These are phyloP conservation scores for Rhynchospora pubera DNA, from an alignment of 176 grass and related monocot genomes.

Conservation along the genomic window DNA sequence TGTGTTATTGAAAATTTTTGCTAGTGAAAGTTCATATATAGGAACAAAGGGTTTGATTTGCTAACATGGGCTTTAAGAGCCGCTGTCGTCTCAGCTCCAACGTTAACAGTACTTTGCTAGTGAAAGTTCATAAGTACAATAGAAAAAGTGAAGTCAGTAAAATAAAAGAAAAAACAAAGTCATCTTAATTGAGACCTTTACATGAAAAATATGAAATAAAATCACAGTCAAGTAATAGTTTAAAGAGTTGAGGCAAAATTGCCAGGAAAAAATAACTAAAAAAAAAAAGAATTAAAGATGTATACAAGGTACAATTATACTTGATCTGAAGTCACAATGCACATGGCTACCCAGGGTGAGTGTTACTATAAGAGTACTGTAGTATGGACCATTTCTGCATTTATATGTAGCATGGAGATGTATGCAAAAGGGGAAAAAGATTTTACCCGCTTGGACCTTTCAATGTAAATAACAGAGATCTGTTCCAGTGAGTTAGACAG, in stretches of 20 bases:
- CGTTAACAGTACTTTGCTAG: constrained; percentile 83
- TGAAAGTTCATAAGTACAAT: constrained; percentile 47
- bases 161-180: not conserved
- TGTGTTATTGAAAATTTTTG: constrained; percentile 14
- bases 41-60: not conserved
- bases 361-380: not conserved
- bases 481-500: too few relatives aligned
- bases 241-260: not conserved
- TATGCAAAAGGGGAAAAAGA: not conserved
- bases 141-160: constrained; percentile 24
- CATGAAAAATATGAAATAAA: not conserved
- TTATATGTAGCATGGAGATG: not conserved
- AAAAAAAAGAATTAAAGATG: not conserved
- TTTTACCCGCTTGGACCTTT: constrained; percentile 49
- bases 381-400: not conserved
- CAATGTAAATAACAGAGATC: too few relatives aligned
- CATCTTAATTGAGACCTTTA: not conserved
- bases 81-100: constrained; percentile 83
- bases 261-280: not conserved
- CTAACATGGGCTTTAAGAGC: constrained; percentile 80
- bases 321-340: not conserved
- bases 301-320: not conserved
- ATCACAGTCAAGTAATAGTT: not conserved
- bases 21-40: not conserved
- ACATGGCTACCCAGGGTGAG: not conserved